Evolutionary conservation across 108 stramenopile species (phyloP), one percentile per base, ranked within the genome.

Genomic region (Craspedostauros australis): DNA sequence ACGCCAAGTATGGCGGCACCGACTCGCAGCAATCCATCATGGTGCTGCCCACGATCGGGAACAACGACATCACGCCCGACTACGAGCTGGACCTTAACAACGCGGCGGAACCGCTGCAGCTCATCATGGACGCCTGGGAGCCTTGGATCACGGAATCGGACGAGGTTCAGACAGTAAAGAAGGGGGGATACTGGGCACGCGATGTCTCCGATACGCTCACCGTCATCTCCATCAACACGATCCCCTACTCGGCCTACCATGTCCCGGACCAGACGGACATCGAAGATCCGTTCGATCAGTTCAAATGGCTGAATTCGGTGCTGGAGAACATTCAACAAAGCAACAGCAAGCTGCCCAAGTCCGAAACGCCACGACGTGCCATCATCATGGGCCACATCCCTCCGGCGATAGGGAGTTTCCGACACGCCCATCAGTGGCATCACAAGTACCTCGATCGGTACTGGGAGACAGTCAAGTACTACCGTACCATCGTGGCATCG

Each of bases 61-160:
- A 87, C 51, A 87, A 87, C 50, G 86, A 84, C 54, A 64, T 82
- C 3, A 72, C 66, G 5, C 80, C 82, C 0, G 86, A 87, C 56
- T 87, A 87, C 44, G 79, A 79, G 40, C 24, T 82, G 26, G 46
- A 77, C 45, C 18, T 79, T 24, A 55, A 72, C 32, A 20, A 59
- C 25, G 41, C 27, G 16, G 42, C 54, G 18, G 19, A 46, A 5
- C 8, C 55, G 39, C 21, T 65, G 53, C 47, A 33, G n/a, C 52
- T 63, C 47, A 47, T 47, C 20, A 32, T 29, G 8, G 18, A 40
- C 39, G 60, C 68, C 7, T 61, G 81, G 24, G 38, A 44, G 12
- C 20, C 32, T n/a, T 34, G 31, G 15, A 50, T 60, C 4, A 14
- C 39, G 5, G 34, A 54, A 1, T 28, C 54, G 5, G 61, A 71